phyloP scores from a whole-genome alignment of 495 filamentous ascomycete genomes.

The Penicillium antarcticum region DNA sequence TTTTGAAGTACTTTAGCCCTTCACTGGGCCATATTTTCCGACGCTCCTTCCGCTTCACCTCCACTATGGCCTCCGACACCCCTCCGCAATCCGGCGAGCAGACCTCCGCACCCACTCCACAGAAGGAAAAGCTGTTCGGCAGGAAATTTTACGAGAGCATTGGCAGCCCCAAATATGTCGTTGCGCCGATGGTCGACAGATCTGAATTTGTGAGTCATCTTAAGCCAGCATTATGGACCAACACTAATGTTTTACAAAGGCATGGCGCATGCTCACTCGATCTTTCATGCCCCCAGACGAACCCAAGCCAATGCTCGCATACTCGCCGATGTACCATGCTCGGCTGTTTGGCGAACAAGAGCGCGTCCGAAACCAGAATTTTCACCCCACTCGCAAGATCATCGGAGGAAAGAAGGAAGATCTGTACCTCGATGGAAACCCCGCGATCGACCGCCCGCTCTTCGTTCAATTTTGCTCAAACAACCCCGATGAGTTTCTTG shows the following conservation, averaged over 20 bases:
- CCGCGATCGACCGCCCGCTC: constrained; percentile 75
- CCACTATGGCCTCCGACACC: constrained; percentile 30
- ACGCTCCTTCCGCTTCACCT: constrained; percentile 1
- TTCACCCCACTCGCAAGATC: constrained; percentile 61
- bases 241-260: constrained; percentile 47
- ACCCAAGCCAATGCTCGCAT: constrained; percentile 63
- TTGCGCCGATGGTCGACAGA: constrained; percentile 98
- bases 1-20: constrained; percentile 24
- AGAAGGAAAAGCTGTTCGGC: constrained; percentile 64
- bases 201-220: constrained; percentile 79
- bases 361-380: constrained; percentile 71
- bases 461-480: constrained; percentile 98
- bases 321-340: constrained; percentile 94
- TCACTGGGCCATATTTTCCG: constrained; percentile 25
- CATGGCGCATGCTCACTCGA: constrained; percentile 91
- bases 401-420: constrained; percentile 29
- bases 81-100: constrained; percentile 11
- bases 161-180: constrained; percentile 81
- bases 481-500: constrained; percentile 69
- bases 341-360: constrained; percentile 73
- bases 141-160: constrained; percentile 91
- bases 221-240: constrained; percentile 7
- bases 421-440: constrained; percentile 80
- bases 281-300: constrained; percentile 73
- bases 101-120: constrained; percentile 18